phyloP scores from a whole-genome alignment of 2,329 filamentous ascomycete genomes.

The Exophiala dermatitidis region DNA sequence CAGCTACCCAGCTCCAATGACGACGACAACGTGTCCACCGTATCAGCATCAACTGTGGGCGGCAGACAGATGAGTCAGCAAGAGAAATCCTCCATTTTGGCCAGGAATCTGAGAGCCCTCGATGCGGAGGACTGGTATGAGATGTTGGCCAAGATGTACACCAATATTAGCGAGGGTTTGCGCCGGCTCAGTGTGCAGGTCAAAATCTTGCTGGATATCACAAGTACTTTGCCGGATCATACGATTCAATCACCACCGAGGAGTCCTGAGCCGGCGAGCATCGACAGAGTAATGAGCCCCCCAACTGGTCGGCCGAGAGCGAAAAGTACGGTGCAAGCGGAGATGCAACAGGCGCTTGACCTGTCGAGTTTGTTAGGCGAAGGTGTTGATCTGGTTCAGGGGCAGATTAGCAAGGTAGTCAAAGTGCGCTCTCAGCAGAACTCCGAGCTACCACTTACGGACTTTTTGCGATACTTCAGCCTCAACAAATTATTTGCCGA shows the following conservation, averaged over 20 bases:
- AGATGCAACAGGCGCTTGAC: constrained; percentile 56
- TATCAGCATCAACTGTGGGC: constrained; percentile 71
- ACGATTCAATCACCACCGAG: constrained; percentile 43
- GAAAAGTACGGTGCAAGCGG: constrained; percentile 42
- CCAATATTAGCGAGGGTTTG: constrained; percentile 77
- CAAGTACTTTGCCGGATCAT: constrained; percentile 51
- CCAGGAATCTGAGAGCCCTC: constrained; percentile 76
- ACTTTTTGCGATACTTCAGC: constrained; percentile 56
- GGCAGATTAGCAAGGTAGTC: constrained; percentile 56
- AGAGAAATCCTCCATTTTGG: constrained; percentile 81
- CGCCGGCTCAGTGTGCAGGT: constrained; percentile 81
- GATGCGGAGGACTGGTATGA: constrained; percentile 79
- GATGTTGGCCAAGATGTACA: constrained; percentile 74
- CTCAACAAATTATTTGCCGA: constrained; percentile 59
- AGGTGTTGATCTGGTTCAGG: constrained; percentile 60
- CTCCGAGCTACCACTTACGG: constrained; percentile 46
- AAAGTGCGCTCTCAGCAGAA: constrained; percentile 58
- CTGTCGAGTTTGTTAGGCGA: constrained; percentile 59
- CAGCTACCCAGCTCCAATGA: constrained; percentile 89
- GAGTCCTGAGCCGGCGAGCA: constrained; percentile 36
- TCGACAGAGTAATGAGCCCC: constrained; percentile 17
- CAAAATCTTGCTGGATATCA: constrained; percentile 90
- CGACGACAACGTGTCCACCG: constrained; percentile 84
- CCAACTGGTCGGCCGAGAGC: constrained; percentile 16
- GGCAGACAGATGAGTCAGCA: constrained; percentile 66